Evolutionary conservation across 148 eudicot species (phyloP), one percentile per base, ranked within the genome.

Genomic region (Rheum nobile): DNA sequence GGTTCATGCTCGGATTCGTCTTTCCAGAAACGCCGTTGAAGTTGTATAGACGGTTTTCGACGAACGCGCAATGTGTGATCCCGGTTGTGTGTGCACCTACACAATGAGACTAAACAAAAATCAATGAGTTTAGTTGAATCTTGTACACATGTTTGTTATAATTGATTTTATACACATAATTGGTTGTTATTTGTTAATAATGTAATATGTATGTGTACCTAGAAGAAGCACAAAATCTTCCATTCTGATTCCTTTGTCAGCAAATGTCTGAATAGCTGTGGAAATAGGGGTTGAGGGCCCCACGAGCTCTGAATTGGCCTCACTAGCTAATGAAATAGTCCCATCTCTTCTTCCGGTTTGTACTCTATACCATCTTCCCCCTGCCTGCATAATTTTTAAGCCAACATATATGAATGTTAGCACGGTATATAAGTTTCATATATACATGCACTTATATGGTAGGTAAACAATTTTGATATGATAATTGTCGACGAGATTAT

Each of bases 301-400:
- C 5, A 88, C 88, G 37, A 85, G 87, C 75, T 79, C 47, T 32
- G 19, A 4, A 19, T 34, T 17, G 8, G 83, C 88, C 17, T 83
- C 79, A n/a, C 12, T 35, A 7, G 83, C 79, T 26, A 9, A 75
- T 16, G 93, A 85, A 22, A 76, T 72, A 2, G 12, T 70, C 3
- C 86, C 93, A 50, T 89, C 93, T 50, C 84, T 80, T 73, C 93
- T 76, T 12, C 93, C 90, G 4, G 87, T 85, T 78, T 80, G 73
- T 8, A 84, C 88, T 7, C 4, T 67, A 72, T 83, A 85, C 76
- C 75, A 50, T n/a, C 69, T 76, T 65, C 88, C 88, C 74, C 86
- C 86, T 50, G 77, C 79, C 92, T 86, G 78, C 67, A 71, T 6
- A 3, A 3, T 63, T 14, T 31, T n/a, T 32, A 16, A 28, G 31